Evolutionary conservation across 2,329 filamentous ascomycete species (phyloP), one percentile per base, ranked within the genome.

Genomic region (Aureobasidium lini): DNA sequence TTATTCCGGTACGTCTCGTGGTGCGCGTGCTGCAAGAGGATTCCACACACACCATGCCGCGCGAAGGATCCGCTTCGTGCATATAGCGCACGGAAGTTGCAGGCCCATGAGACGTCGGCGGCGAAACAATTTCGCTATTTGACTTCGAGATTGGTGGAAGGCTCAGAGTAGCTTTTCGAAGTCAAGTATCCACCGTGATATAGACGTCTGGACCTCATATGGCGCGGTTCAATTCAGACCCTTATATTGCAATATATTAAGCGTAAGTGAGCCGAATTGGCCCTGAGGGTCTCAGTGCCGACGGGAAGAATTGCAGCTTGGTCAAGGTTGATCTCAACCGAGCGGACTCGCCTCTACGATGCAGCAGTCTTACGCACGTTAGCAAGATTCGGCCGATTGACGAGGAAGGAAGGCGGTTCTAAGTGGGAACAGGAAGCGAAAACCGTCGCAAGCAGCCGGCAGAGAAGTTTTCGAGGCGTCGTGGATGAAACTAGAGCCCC

Each of bases 171-270:
- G 36, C 9, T 28, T n/a, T 31, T 34, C 10, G n/a, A 23, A 54
- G 37, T 16, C 50, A 54, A 43, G 28, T 29, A 37, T 43, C 50
- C 50, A 54, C 50, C 42, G 50, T 36, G 39, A 54, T 54, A 54
- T 43, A 54, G 37, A 42, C 10, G 29, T 43, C 50, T 54, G 50
- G 50, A 54, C 49, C 15, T 52, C 9, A 8, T 29, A 15, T 6
- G 39, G 39, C 16, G 34, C 8, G 18, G 37, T 15, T 40, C 15
- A 52, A n/a, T 23, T 43, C 23, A 43, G 50, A 34, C 39, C 50
- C 50, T 54, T 15, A 54, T 32, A 9, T 23, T 43, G n/a, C 18
- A 54, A 42, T 54, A 54, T 43, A 43, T 42, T 54, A 54, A 54
- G 37, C n/a, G n/a, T 29, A 54, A 16, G 15, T 10, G 37, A 43